Conservation (phyloP, 257 asterid genomes). For the Rauvolfia tetraphylla region DNA sequence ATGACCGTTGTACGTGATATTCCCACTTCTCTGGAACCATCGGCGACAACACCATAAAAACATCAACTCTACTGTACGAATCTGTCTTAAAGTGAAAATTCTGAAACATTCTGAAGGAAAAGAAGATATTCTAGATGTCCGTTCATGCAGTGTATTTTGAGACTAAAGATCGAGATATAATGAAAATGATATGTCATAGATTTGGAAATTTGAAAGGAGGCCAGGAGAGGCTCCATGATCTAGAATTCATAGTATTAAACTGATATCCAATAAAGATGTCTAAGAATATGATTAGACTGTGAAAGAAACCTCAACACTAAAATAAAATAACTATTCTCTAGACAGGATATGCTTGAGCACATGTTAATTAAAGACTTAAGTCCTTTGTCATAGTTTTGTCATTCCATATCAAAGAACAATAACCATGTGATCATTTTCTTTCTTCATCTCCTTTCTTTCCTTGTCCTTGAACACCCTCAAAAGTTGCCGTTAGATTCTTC, state of each 20-base stretch:
- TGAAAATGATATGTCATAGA: background rate
- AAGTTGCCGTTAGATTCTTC: background rate
- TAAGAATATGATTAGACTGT: background rate
- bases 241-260: background rate
- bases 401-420: background rate
- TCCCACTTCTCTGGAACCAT: slow-evolving; percentile 61
- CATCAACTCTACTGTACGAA: background rate
- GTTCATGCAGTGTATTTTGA: background rate
- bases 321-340: background rate
- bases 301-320: background rate
- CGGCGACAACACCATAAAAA: background rate
- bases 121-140: background rate
- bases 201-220: background rate
- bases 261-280: background rate
- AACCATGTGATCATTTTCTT: background rate
- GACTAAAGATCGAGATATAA: background rate
- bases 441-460: background rate
- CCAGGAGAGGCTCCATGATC: background rate
- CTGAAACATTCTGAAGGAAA: background rate
- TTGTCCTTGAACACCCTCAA: background rate
- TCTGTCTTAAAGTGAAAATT: background rate
- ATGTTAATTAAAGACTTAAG: background rate
- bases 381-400: background rate
- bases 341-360: background rate
- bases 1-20: slow-evolving; percentile 65